These are phyloP conservation scores for Saccharum officinarum DNA, from an alignment of 176 grass and related monocot species.

Conservation along the genomic window DNA sequence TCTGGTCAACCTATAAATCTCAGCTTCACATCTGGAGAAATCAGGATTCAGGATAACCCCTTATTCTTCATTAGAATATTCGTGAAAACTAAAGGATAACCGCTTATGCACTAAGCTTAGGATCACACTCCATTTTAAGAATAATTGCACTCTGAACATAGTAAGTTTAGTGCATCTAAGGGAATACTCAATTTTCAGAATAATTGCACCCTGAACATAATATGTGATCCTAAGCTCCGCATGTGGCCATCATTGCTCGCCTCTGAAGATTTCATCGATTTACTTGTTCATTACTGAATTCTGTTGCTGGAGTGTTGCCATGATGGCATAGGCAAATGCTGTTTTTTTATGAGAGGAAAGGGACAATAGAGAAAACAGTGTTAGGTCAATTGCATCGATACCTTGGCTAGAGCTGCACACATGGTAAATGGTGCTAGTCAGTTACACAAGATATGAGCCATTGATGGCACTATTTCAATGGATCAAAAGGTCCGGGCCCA, in stretches of 20 bases:
- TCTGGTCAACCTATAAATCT: not conserved
- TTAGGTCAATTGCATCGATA: not conserved
- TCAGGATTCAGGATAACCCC: not conserved
- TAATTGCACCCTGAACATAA: not conserved
- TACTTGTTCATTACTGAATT: not conserved
- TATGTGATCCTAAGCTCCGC: not conserved
- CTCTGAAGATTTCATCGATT: not conserved
- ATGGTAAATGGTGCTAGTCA: not conserved
- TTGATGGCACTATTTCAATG: not conserved
- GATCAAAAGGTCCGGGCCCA: not conserved
- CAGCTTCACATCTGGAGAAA: not conserved
- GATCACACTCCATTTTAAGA: no score
- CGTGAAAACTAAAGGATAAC: no score
- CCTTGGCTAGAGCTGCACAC: not conserved
- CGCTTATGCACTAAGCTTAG: no score
- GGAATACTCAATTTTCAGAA: not conserved
- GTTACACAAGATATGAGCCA: not conserved
- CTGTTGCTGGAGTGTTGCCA: not conserved
- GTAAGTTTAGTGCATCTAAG: no score
- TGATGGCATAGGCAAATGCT: not conserved
- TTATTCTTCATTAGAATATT: constrained; percentile 17
- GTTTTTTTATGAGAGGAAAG: not conserved
- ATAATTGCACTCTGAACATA: no score
- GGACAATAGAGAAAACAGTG: not conserved
- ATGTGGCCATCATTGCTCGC: not conserved